phyloP scores from a whole-genome alignment of 257 asterid genomes.

The Thymus mandschuricus region DNA sequence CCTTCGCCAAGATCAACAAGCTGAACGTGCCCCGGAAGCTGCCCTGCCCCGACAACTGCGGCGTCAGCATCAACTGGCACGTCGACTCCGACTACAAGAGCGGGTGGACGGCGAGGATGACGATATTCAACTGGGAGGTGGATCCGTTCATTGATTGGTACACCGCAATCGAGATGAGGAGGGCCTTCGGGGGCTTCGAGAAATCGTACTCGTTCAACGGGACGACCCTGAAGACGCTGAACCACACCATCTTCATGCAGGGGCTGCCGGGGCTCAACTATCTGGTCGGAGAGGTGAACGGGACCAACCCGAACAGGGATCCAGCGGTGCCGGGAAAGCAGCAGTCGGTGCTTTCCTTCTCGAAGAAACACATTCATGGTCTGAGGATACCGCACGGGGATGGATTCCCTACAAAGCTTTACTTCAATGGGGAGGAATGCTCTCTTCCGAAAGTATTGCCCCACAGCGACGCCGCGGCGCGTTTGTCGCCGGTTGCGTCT shows the following conservation, averaged over 20 bases:
- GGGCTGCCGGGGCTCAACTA: constrained; percentile 83
- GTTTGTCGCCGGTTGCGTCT: constrained; percentile 13
- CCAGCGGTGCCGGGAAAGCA: constrained; percentile 90
- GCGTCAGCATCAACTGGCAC: constrained; percentile 94
- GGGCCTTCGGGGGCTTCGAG: constrained; percentile 60
- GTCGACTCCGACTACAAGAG: constrained; percentile 68
- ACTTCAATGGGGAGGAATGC: constrained; percentile 94
- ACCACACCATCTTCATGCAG: constrained; percentile 73
- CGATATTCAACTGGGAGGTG: constrained; percentile 86
- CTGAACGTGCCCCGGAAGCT: constrained; percentile 44
- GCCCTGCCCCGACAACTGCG: constrained; percentile 95
- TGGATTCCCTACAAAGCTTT: constrained; percentile 79
- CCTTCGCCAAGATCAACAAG: constrained; percentile 58
- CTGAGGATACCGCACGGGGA: constrained; percentile 60
- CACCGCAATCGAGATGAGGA: constrained; percentile 66
- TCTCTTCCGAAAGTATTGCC: constrained; percentile 70
- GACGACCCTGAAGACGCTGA: constrained; percentile 33
- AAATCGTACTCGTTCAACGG: constrained; percentile 83
- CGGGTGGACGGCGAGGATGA: constrained; percentile 91
- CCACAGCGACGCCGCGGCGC: constrained; percentile 26
- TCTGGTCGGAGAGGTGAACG: constrained; percentile 74
- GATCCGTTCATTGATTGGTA: constrained; percentile 69
- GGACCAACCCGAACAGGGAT: constrained; percentile 66
- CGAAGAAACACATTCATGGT: constrained; percentile 47
- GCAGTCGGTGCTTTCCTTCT: constrained; percentile 78